Evolutionary conservation across 805 yeast species (phyloP).

Genomic region (Candida gorgasii): DNA sequence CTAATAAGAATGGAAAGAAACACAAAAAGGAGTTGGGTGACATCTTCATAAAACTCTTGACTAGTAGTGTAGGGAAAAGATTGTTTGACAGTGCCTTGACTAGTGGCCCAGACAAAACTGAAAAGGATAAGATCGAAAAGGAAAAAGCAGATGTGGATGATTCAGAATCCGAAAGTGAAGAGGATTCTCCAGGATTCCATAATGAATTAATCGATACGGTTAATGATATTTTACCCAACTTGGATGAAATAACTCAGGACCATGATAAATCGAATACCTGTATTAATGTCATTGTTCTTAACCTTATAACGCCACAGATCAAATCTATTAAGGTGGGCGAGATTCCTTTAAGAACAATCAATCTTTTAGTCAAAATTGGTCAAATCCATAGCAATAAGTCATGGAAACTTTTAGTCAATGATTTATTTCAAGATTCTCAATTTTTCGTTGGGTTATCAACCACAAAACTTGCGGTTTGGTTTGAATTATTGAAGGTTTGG

Average conservation of each 20-base stretch:
- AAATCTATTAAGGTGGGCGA: slow-evolving; percentile 44
- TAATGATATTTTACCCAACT: slow-evolving; percentile 29
- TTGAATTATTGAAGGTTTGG: slow-evolving; percentile 61
- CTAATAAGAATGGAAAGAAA: slow-evolving; percentile 59
- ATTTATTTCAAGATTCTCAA: slow-evolving; percentile 59
- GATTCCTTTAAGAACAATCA: slow-evolving; percentile 42
- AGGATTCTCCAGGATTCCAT: slow-evolving; percentile 25
- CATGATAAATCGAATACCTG: slow-evolving; percentile 57
- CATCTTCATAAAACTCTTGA: slow-evolving; percentile 32
- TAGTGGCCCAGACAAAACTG: not conserved
- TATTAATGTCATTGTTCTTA: slow-evolving; percentile 53
- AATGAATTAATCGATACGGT: slow-evolving; percentile 47
- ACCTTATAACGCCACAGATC: slow-evolving; percentile 52
- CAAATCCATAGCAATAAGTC: slow-evolving; percentile 40
- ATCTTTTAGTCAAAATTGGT: slow-evolving; percentile 44
- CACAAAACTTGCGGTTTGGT: slow-evolving; percentile 47
- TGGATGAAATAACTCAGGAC: slow-evolving; percentile 52
- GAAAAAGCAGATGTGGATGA: slow-evolving; percentile 5
- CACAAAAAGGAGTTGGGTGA: slow-evolving; percentile 57
- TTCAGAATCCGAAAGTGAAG: slow-evolving; percentile 14
- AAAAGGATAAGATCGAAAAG: slow-evolving; percentile 2
- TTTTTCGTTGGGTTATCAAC: slow-evolving; percentile 46
- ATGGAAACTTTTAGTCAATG: slow-evolving; percentile 69
- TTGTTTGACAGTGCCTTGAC: slow-evolving; percentile 11
- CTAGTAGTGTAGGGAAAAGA: slow-evolving; percentile 15